Evolutionary conservation across 2,329 filamentous ascomycete genomes (phyloP), one percentile per base, ranked within the genome.

Genomic region (Cryphonectria japonica): DNA sequence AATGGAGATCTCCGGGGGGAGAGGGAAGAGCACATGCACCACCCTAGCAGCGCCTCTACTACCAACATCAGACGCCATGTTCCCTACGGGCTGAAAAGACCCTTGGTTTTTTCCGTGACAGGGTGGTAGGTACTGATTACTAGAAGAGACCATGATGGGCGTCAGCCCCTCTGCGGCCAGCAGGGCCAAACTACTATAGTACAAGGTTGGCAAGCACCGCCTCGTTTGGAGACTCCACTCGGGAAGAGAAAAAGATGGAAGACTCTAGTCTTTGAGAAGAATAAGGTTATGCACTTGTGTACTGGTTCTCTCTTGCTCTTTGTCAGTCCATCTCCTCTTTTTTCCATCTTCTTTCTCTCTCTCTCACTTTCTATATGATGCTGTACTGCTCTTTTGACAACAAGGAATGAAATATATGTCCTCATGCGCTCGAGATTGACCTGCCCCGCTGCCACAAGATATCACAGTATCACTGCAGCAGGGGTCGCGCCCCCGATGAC

Each of bases 261-360:
- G 34, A 34, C 34, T 34, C 34, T 34, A 34, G 34, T 34, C 34
- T 34, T 34, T 34, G 34, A 34, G 32, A 16, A 59, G 54, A 59
- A 34, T 34, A 59, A 59, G 54, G 54, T 59, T 59, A 32, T 34
- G 54, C 54, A 59, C 26, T 32, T 57, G 52, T 57, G 52, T 7
- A 16, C 2, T 46, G 2, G 37, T 39, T 39, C 37, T 39, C 37
- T 22, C 43, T 46, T 16, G 19, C 16, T 46, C 19, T 46, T 50
- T 9, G 5, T 50, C 22, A 50, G 46, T 50, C 22, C 46, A 50
- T 7, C 6, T 50, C 22, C 46, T 50, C 8, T 22, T 50, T 50
- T 22, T 46, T 26, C 26, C 26, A 26, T 26, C 19, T 19, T 22
- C 22, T 16, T 19, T 14, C 6, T 59, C 8, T 7, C 19, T 19